Evolutionary conservation across 1,284 basidiomycete species (phyloP).

Genomic region (Ceratorhiza oryzae-sativae): DNA sequence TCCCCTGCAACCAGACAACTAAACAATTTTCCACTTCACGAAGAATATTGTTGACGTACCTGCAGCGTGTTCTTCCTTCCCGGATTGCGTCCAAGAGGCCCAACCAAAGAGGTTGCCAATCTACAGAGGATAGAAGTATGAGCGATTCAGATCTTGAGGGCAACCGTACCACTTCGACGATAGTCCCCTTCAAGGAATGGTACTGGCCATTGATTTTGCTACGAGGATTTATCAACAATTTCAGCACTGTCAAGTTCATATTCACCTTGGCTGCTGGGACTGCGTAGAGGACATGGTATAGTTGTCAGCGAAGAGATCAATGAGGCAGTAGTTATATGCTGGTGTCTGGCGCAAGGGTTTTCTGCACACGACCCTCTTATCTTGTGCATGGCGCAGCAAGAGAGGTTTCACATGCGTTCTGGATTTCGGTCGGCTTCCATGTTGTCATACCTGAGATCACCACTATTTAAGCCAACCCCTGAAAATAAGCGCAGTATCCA

Average conservation of each 20-base stretch:
- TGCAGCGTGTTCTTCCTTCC: slow-evolving; percentile 50
- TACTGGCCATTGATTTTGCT: slow-evolving; percentile 49
- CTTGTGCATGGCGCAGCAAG: background rate
- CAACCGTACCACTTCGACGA: slow-evolving; percentile 48
- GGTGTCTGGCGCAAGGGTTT: background rate
- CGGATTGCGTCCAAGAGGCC: slow-evolving; percentile 47
- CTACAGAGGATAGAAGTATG: slow-evolving; percentile 2
- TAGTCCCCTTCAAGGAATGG: slow-evolving; percentile 46
- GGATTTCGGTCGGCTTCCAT: background rate
- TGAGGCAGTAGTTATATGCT: background rate
- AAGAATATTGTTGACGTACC: slow-evolving; percentile 42
- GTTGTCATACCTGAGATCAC: background rate
- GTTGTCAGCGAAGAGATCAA: background rate
- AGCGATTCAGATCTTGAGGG: too few relatives aligned
- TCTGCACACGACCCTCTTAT: slow-evolving; percentile 13
- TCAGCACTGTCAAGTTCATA: background rate
- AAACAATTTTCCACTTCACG: background rate
- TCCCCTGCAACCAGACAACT: slow-evolving; percentile 43
- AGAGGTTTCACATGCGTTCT: background rate
- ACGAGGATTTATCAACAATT: background rate
- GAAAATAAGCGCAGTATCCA: background rate
- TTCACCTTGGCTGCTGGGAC: slow-evolving; percentile 12
- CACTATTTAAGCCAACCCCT: background rate
- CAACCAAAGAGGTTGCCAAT: slow-evolving; percentile 44
- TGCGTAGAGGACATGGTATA: slow-evolving; percentile 3